Evolutionary conservation across 176 grass and related monocot species (phyloP).

Genomic region (Ananas comosus): DNA sequence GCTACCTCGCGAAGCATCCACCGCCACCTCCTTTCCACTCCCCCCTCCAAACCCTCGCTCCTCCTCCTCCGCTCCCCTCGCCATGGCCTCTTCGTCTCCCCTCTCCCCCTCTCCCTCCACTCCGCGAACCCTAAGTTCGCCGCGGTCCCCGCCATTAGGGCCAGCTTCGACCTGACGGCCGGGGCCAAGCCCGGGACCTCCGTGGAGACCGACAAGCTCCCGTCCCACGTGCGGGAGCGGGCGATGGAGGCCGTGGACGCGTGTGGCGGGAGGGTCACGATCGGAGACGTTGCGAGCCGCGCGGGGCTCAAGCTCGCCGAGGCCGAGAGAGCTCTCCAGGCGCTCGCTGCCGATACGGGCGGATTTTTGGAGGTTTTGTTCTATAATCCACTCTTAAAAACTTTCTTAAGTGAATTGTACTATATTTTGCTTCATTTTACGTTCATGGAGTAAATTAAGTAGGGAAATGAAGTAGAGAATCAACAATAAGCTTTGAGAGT

Average conservation of each 20-base stretch:
- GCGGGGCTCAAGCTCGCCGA: conserved; percentile 67
- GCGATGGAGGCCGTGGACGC: conserved; percentile 76
- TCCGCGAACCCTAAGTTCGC: conserved; percentile 10
- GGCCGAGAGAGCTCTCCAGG: conserved; percentile 82
- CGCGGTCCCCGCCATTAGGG: conserved; percentile 21
- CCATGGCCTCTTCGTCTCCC: conserved; percentile 1
- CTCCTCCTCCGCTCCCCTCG: conserved; percentile 13
- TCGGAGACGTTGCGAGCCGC: conserved; percentile 67
- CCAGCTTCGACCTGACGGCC: conserved; percentile 34
- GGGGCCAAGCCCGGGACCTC: conserved; percentile 47
- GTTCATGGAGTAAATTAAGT: no score
- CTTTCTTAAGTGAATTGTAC: not conserved
- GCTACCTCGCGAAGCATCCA: conserved; percentile 29
- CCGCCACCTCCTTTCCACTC: conserved; percentile 20
- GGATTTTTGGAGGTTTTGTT: conserved; percentile 88
- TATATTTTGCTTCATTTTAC: no score
- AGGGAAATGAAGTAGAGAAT: no score
- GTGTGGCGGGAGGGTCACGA: conserved; percentile 72
- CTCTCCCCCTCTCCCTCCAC: conserved; percentile 21
- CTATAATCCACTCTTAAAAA: not conserved
- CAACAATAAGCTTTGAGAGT: no score
- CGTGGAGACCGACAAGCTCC: conserved; percentile 87
- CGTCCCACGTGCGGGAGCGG: conserved; percentile 66
- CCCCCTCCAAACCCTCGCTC: conserved; percentile 22
- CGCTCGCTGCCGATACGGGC: conserved; percentile 80